Evolutionary conservation across 2,329 filamentous ascomycete genomes (phyloP).

Genomic region (Fusarium euwallaceae): DNA sequence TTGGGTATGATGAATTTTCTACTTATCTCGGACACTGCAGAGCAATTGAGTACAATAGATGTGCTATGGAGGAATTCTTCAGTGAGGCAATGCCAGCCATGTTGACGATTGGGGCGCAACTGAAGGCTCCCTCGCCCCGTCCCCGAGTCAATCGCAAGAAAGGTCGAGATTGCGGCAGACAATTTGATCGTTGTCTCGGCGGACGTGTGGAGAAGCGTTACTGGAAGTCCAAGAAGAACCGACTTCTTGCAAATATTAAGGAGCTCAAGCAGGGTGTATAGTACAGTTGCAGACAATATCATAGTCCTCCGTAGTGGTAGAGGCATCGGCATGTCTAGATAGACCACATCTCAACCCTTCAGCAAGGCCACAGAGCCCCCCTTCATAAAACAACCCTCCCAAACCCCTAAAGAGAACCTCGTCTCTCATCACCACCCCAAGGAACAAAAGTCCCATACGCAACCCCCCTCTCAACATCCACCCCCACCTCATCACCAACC

Average conservation of each 20-base stretch:
- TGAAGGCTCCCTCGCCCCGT: no score
- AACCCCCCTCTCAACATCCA: constrained; percentile 9
- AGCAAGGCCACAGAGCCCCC: not conserved
- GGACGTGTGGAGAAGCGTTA: not conserved
- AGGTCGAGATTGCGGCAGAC: not conserved
- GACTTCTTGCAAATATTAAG: not conserved
- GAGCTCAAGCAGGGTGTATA: not conserved
- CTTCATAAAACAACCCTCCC: not conserved
- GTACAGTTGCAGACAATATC: not conserved
- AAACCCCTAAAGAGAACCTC: constrained; percentile 16
- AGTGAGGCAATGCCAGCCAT: not conserved
- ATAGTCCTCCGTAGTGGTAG: not conserved
- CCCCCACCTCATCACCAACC: constrained; percentile 5
- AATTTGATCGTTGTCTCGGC: no score
- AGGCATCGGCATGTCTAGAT: not conserved
- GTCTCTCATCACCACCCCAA: constrained; percentile 20
- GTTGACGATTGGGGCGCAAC: no score
- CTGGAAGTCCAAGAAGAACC: not conserved
- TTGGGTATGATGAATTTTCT: not conserved
- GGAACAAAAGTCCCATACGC: constrained; percentile 41
- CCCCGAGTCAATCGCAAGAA: not conserved
- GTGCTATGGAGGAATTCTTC: not conserved
- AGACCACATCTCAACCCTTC: no score
- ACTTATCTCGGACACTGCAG: not conserved
- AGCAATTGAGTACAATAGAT: not conserved